Conservation (phyloP, 1,284 basidiomycete genomes). For the Trametes versicolor region DNA sequence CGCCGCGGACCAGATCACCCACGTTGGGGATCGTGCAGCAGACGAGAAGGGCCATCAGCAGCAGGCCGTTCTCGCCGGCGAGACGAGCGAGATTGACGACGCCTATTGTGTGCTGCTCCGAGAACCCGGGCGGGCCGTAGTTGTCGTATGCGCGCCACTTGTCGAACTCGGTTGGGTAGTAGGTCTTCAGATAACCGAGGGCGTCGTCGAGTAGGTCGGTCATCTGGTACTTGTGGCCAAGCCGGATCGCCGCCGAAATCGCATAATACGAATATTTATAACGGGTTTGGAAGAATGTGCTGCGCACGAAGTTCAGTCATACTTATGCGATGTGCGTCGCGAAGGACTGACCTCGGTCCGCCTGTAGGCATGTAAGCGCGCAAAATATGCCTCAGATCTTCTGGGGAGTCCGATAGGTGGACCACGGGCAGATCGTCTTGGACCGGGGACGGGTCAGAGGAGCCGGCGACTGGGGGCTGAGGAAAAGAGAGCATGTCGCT, state of each 20-base stretch:
- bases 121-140: background rate
- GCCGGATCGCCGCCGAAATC: background rate
- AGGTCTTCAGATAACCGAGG: background rate
- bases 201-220: background rate
- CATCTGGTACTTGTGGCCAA: slow-evolving; percentile 12
- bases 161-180: background rate
- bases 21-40: slow-evolving; percentile 2
- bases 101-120: background rate
- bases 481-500: slow-evolving; percentile 22
- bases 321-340: background rate
- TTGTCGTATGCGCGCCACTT: background rate
- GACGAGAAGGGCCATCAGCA: background rate
- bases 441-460: background rate
- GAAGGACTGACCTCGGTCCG: background rate
- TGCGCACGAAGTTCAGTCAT: background rate
- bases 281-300: background rate
- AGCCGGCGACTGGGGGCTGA: background rate
- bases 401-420: slow-evolving; percentile 5
- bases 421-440: slow-evolving; percentile 10
- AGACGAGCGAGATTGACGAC: slow-evolving; percentile 10
- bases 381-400: slow-evolving; percentile 18
- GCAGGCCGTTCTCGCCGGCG: background rate
- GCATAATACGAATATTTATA: background rate
- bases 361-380: slow-evolving; percentile 1
- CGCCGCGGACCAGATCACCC: slow-evolving; percentile 5